These are phyloP conservation scores for Chaetothyriales sp. DNA, from an alignment of 2,329 filamentous ascomycete genomes.

Conservation along the genomic window DNA sequence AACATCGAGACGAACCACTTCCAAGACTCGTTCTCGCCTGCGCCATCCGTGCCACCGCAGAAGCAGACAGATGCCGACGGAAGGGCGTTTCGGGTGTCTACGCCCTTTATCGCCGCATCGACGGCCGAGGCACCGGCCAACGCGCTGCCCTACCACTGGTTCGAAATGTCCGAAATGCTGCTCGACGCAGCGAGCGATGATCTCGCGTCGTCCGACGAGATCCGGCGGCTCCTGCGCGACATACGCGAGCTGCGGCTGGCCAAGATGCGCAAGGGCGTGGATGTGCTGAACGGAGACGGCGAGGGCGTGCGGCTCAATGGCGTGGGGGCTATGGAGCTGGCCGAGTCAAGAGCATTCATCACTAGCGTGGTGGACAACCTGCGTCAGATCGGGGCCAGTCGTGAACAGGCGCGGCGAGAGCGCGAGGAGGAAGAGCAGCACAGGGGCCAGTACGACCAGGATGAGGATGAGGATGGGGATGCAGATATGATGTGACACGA, in stretches of 20 bases:
- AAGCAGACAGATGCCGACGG: constrained; percentile 26
- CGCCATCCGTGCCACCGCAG: constrained; percentile 41
- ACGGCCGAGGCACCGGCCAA: constrained; percentile 55
- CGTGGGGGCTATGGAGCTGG: constrained; percentile 84
- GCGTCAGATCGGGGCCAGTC: constrained; percentile 63
- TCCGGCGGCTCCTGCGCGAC: constrained; percentile 64
- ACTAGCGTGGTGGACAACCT: constrained; percentile 76
- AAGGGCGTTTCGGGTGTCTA: constrained; percentile 34
- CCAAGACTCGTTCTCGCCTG: constrained; percentile 60
- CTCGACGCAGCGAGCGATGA: constrained; percentile 77
- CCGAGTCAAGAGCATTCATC: constrained; percentile 74
- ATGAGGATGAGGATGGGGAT: constrained; percentile 38
- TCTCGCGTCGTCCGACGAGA: constrained; percentile 57
- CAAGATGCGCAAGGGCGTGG: constrained; percentile 67
- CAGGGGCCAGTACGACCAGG: constrained; percentile 38
- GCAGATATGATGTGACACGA: constrained; percentile 25
- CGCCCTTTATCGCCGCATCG: constrained; percentile 68
- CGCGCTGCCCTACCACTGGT: constrained; percentile 85
- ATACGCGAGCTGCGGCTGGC: constrained; percentile 77
- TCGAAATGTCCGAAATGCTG: constrained; percentile 77
- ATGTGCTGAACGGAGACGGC: constrained; percentile 55
- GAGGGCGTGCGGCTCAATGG: constrained; percentile 64
- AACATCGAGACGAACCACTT: constrained; percentile 64
- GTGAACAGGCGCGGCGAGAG: constrained; percentile 64
- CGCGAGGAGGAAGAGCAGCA: constrained; percentile 56